Percentiles rank a stretch among this genome's conserved stretches.
These are phyloP conservation scores for Acanthamoeba divionensis DNA, from an alignment of 208 protist genomes.

Conservation along the genomic window DNA sequence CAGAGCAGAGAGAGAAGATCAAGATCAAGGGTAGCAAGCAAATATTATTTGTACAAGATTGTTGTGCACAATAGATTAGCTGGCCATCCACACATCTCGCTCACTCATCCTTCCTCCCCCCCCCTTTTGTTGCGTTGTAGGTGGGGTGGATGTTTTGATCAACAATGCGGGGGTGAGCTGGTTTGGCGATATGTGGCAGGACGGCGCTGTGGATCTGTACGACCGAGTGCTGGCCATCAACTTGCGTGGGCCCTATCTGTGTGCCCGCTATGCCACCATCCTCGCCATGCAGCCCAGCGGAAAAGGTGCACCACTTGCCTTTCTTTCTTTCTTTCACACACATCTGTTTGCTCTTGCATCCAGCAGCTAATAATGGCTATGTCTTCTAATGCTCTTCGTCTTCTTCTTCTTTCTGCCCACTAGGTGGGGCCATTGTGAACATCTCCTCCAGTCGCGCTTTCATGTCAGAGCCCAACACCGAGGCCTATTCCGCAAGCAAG, in stretches of 20 bases:
- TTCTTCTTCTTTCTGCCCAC: too few relatives aligned
- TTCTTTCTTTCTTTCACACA: too few relatives aligned
- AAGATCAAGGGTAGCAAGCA: too few relatives aligned
- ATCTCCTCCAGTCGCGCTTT: neutral
- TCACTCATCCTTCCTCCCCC: too few relatives aligned
- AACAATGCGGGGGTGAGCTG: conserved; percentile 36
- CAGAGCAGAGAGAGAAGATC: too few relatives aligned
- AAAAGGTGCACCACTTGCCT: too few relatives aligned
- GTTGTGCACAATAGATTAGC: too few relatives aligned
- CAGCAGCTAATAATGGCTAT: too few relatives aligned
- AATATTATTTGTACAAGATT: too few relatives aligned
- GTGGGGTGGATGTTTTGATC: conserved; percentile 12
- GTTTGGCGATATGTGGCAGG: neutral
- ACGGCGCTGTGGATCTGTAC: neutral
- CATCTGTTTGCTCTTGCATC: too few relatives aligned
- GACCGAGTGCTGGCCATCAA: conserved; percentile 24
- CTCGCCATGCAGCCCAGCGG: conserved; percentile 14
- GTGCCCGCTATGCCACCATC: neutral
- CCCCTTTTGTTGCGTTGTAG: neutral
- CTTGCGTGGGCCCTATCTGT: neutral
- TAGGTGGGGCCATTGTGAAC: conserved; percentile 32
- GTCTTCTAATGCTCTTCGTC: too few relatives aligned
- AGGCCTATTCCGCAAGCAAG: conserved; percentile 39
- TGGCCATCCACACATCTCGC: too few relatives aligned
- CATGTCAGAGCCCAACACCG: conserved; percentile 9